Evolutionary conservation across 139 green algal species (phyloP).

Genomic region (Nannochloris sp.): DNA sequence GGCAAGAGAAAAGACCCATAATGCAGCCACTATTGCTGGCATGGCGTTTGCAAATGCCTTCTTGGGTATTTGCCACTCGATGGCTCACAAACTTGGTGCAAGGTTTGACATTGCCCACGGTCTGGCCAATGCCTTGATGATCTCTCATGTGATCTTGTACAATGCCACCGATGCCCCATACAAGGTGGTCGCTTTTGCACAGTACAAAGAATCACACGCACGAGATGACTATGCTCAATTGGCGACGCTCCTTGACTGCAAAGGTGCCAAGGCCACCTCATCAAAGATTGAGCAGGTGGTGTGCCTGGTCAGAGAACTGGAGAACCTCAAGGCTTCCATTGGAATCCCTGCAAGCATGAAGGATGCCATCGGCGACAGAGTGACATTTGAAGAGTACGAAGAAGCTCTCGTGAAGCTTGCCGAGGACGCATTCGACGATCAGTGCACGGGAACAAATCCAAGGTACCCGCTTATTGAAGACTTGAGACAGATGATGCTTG

Average conservation of each 20-base stretch:
- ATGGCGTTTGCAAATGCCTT: slow-evolving; percentile 74
- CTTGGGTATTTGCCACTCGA: slow-evolving; percentile 64
- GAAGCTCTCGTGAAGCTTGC: slow-evolving; percentile 30
- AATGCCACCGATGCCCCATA: slow-evolving; percentile 55
- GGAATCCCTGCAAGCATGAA: slow-evolving; percentile 46
- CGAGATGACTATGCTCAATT: slow-evolving; percentile 49
- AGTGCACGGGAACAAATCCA: slow-evolving; percentile 67
- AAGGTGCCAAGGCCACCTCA: slow-evolving; percentile 35
- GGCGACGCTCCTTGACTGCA: slow-evolving; percentile 34
- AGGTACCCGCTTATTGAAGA: slow-evolving; percentile 56
- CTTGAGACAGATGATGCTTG: slow-evolving; percentile 38
- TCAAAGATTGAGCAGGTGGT: slow-evolving; percentile 45
- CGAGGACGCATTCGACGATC: slow-evolving; percentile 57
- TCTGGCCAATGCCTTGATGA: slow-evolving; percentile 55
- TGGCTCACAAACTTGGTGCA: slow-evolving; percentile 33
- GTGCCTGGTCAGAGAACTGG: slow-evolving; percentile 49
- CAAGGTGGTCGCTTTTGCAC: slow-evolving; percentile 60
- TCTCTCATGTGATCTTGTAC: slow-evolving; percentile 61
- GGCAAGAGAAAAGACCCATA: slow-evolving; percentile 60
- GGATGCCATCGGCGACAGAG: slow-evolving; percentile 32
- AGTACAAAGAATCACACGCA: slow-evolving; percentile 54
- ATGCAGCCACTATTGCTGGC: slow-evolving; percentile 58
- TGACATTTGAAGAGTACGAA: slow-evolving; percentile 27
- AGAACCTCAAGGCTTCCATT: slow-evolving; percentile 47
- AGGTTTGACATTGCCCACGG: slow-evolving; percentile 51